These are phyloP conservation scores for Claviceps pazoutovae DNA, from an alignment of 2,329 filamentous ascomycete species.

Conservation along the genomic window DNA sequence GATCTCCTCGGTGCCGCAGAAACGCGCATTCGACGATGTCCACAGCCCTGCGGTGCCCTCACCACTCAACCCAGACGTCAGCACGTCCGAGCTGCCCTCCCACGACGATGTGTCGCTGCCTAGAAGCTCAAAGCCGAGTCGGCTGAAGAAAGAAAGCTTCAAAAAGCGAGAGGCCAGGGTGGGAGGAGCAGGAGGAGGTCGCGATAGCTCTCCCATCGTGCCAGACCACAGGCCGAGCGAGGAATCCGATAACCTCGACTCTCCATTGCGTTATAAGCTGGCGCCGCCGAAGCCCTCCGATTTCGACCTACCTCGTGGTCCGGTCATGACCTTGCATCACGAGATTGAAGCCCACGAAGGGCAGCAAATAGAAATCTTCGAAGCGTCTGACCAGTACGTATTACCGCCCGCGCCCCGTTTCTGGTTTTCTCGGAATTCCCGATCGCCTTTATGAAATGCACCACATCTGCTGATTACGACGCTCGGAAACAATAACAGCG, in stretches of 20 bases:
- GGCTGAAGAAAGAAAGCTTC: conserved; percentile 50
- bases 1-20: conserved; percentile 43
- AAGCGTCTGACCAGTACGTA: conserved; percentile 50
- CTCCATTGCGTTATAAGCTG: conserved; percentile 47
- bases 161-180: conserved; percentile 54
- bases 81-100: conserved; percentile 21
- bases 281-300: conserved; percentile 48
- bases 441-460: too few species aligned
- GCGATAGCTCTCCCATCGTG: conserved; percentile 39
- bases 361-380: conserved; percentile 41
- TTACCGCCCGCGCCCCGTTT: neutral
- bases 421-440: too few species aligned
- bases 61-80: conserved; percentile 56
- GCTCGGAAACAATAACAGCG: conserved; percentile 25
- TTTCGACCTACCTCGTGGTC: conserved; percentile 44
- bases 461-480: too few species aligned
- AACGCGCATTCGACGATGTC: conserved; percentile 53
- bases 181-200: conserved; percentile 29
- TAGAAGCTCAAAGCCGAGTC: conserved; percentile 24
- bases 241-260: conserved; percentile 27
- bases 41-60: conserved; percentile 60
- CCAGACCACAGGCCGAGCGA: conserved; percentile 37
- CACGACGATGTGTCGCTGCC: conserved; percentile 30
- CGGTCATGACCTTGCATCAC: conserved; percentile 43
- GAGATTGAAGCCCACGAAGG: conserved; percentile 35